These are phyloP conservation scores for Pharnaceum exiguum DNA, from an alignment of 148 eudicot species.

Conservation along the genomic window DNA sequence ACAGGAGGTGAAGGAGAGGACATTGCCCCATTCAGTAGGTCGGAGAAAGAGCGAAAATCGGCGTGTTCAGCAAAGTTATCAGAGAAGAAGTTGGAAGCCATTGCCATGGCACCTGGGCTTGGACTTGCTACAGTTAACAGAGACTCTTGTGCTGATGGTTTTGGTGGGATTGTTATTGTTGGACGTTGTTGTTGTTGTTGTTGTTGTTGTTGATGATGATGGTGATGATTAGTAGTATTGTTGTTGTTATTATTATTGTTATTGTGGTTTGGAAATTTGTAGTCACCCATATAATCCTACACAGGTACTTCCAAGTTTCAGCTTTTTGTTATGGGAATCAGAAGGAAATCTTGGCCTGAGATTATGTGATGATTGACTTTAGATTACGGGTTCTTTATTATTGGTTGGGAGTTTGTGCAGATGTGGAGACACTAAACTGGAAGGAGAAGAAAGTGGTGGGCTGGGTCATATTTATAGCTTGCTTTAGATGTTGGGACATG, in stretches of 20 bases:
- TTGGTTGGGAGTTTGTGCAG: background rate
- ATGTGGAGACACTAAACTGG: background rate
- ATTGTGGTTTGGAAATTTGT: background rate
- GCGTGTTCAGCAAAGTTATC: conserved; percentile 30
- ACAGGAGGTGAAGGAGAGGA: conserved; percentile 75
- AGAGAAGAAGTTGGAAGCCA: conserved; percentile 58
- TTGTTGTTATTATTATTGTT: background rate
- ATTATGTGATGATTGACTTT: background rate
- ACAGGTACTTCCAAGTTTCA: conserved; percentile 1
- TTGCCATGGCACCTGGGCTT: conserved; percentile 56
- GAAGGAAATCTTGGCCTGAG: no score
- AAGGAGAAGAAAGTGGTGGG: background rate
- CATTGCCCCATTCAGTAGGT: conserved; percentile 17
- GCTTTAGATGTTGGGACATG: background rate
- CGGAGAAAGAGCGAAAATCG: conserved; percentile 60
- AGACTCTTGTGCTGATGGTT: conserved; percentile 33
- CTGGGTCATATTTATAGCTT: background rate
- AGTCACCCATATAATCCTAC: conserved; percentile 5
- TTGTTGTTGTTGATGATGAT: no score
- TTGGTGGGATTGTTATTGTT: conserved; percentile 40
- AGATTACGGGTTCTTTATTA: background rate
- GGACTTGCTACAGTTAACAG: conserved; percentile 41
- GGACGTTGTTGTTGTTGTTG: conserved; percentile 2
- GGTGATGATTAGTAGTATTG: conserved; percentile 40
- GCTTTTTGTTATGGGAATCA: background rate